Conservation (phyloP, 1,284 basidiomycete genomes). For the Amylostereum chailletii region DNA sequence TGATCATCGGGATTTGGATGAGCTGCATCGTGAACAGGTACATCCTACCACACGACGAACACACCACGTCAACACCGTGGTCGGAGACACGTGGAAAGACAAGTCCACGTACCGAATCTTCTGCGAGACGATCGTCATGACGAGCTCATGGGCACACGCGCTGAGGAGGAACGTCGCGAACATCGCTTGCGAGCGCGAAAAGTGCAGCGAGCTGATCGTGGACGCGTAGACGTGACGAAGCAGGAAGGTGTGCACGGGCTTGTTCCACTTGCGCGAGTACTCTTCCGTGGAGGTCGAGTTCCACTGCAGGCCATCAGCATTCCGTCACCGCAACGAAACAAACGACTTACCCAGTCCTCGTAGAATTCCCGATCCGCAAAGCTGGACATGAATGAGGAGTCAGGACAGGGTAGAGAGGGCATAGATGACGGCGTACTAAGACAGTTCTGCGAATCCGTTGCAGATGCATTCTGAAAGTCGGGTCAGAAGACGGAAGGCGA, state of each 20-base stretch:
- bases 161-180: slow-evolving; percentile 88
- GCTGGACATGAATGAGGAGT: slow-evolving; percentile 25
- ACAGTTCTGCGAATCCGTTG: slow-evolving; percentile 90
- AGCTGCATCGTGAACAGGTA: slow-evolving; percentile 57
- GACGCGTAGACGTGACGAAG: slow-evolving; percentile 92
- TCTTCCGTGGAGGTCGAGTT: slow-evolving; percentile 96
- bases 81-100: too few relatives aligned
- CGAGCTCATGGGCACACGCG: slow-evolving; percentile 86
- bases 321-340: not conserved
- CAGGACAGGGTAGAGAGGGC: too few relatives aligned
- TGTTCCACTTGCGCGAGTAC: slow-evolving; percentile 96
- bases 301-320: slow-evolving; percentile 48
- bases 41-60: slow-evolving; percentile 33
- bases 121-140: slow-evolving; percentile 93
- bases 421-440: slow-evolving; percentile 40
- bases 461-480: slow-evolving; percentile 76
- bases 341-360: slow-evolving; percentile 73
- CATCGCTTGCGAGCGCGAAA: slow-evolving; percentile 77
- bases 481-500: slow-evolving; percentile 2
- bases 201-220: slow-evolving; percentile 68
- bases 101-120: slow-evolving; percentile 59
- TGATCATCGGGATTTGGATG: slow-evolving; percentile 88
- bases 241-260: slow-evolving; percentile 85
- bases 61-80: too few relatives aligned
- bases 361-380: slow-evolving; percentile 97